These are phyloP conservation scores for Paracamarosporium sp. DNA, from an alignment of 2,329 filamentous ascomycete genomes.

Conservation along the genomic window DNA sequence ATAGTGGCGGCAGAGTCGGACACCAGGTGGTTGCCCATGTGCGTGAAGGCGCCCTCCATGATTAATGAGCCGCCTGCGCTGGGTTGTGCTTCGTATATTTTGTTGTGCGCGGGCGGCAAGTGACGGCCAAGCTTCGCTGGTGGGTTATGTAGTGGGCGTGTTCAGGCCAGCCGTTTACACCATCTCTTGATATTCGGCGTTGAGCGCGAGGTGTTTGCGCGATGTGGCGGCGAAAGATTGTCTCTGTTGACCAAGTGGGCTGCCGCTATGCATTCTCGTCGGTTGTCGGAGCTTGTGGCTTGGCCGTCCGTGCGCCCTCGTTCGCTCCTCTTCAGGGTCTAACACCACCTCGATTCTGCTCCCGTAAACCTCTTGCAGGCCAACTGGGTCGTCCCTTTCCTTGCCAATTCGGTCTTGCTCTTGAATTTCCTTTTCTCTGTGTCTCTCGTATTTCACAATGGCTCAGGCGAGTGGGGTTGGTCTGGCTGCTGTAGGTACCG, in stretches of 20 bases:
- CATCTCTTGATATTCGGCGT: slow-evolving; percentile 24
- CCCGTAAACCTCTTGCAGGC: no score
- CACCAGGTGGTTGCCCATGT: slow-evolving; percentile 85
- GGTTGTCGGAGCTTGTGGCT: slow-evolving; percentile 12
- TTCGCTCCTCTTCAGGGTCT: background rate
- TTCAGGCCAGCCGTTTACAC: slow-evolving; percentile 24
- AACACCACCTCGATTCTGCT: no score
- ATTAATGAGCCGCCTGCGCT: slow-evolving; percentile 16
- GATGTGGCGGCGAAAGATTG: slow-evolving; percentile 27
- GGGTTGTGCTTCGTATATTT: slow-evolving; percentile 12
- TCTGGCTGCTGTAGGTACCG: background rate
- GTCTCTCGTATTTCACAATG: background rate
- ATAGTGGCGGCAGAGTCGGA: slow-evolving; percentile 86
- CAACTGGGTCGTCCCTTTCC: background rate
- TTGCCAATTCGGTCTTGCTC: background rate
- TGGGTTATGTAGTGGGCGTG: background rate
- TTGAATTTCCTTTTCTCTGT: background rate
- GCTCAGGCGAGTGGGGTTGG: background rate
- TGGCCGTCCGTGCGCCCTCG: slow-evolving; percentile 1
- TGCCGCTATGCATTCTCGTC: slow-evolving; percentile 4
- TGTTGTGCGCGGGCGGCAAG: slow-evolving; percentile 5
- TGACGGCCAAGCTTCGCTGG: slow-evolving; percentile 2
- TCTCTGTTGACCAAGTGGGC: slow-evolving; percentile 12
- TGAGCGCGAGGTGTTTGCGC: slow-evolving; percentile 28
- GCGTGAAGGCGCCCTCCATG: slow-evolving; percentile 89